phyloP scores from a whole-genome alignment of 1,139 yeast species.

The Tardiomyces depauwii region DNA sequence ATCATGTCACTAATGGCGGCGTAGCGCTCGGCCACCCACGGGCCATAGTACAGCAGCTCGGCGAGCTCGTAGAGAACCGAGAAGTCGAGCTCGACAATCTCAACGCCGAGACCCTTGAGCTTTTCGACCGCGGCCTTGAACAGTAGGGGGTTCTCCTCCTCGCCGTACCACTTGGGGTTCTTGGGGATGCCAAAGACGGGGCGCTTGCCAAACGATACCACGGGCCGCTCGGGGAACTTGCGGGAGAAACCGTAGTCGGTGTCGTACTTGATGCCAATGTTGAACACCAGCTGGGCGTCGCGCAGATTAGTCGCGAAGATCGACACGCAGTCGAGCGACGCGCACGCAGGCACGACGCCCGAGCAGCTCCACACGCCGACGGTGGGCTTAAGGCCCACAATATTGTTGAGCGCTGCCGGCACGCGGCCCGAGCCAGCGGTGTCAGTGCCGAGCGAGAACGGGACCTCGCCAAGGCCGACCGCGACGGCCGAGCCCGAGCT shows the following conservation, averaged over 20 bases:
- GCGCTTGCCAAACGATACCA: conserved; percentile 42
- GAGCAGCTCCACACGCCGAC: conserved; percentile 72
- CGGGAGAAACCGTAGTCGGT: conserved; percentile 77
- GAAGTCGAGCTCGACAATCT: conserved; percentile 54
- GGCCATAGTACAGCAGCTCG: conserved; percentile 85
- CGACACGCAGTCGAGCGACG: conserved; percentile 86
- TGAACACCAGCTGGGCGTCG: conserved; percentile 74
- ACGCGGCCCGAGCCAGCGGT: conserved; percentile 99
- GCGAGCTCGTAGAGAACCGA: conserved; percentile 71
- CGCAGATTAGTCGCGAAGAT: conserved; percentile 63
- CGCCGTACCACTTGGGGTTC: conserved; percentile 64
- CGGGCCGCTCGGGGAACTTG: conserved; percentile 54
- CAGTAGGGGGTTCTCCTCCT: conserved; percentile 59
- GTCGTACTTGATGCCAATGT: conserved; percentile 63
- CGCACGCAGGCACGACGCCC: conserved; percentile 97
- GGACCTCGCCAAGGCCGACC: conserved; percentile 82
- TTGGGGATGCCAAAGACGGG: conserved; percentile 70
- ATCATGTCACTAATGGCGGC: conserved; percentile 71
- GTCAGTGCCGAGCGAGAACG: conserved; percentile 85
- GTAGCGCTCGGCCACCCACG: conserved; percentile 98
- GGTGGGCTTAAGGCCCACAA: conserved; percentile 87
- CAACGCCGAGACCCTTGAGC: conserved; percentile 45
- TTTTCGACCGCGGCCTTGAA: conserved; percentile 50
- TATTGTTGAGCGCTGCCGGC: conserved; percentile 90
- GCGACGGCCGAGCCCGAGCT: conserved; percentile 92